Evolutionary conservation across 768 basidiomycete species (phyloP).

Genomic region (Boletus pseudo-olivaceus): DNA sequence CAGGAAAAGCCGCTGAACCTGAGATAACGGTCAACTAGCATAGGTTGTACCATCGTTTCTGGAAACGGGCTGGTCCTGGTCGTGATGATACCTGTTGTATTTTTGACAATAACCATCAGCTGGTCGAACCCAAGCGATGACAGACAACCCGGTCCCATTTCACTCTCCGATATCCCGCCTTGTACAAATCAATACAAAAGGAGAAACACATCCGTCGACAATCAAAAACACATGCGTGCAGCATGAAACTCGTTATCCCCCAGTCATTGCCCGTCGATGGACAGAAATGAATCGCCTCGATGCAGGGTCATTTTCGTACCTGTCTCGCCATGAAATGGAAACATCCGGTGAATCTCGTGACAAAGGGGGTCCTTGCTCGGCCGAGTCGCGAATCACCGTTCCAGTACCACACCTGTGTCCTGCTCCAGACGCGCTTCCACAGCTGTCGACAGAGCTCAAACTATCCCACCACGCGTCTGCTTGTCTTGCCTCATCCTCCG

Average conservation of each 20-base stretch:
- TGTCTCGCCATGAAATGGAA: conserved; percentile 20
- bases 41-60: not conserved
- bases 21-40: not conserved
- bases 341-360: not conserved
- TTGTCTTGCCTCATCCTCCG: conserved; percentile 2
- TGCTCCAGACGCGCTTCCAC: not conserved
- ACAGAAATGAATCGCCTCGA: conserved; percentile 6
- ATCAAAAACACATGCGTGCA: not conserved
- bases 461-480: conserved; percentile 11
- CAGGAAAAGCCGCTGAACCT: no score
- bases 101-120: not conserved
- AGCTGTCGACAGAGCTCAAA: not conserved
- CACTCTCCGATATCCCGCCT: not conserved
- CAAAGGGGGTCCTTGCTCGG: not conserved
- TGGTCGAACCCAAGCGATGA: not conserved
- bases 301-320: conserved; percentile 19
- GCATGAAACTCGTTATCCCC: not conserved
- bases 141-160: not conserved
- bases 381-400: not conserved
- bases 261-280: conserved; percentile 11
- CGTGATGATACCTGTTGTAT: not conserved
- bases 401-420: not conserved
- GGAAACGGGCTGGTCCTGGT: no score
- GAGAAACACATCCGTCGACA: not conserved
- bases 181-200: conserved; percentile 16